Evolutionary conservation across 1,139 yeast species (phyloP).

Genomic region (Saccharomyces hybrid): DNA sequence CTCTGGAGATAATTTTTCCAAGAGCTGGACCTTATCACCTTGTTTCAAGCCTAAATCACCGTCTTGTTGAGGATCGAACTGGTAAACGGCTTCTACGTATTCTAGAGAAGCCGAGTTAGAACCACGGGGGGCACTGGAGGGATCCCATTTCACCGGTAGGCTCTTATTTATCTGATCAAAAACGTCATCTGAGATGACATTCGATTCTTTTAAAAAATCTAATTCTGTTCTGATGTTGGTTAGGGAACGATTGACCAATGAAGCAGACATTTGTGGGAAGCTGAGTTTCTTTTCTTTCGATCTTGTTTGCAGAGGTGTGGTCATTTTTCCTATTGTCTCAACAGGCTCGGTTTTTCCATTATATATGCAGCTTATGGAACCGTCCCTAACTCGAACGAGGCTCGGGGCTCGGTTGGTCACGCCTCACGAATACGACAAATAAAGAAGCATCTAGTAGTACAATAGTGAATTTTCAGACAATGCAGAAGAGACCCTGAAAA

Average conservation of each 20-base stretch:
- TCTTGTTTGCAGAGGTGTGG: not conserved
- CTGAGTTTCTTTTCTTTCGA: not conserved
- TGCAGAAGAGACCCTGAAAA: not conserved
- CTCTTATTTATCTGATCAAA: slow-evolving; percentile 44
- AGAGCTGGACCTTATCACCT: slow-evolving; percentile 63
- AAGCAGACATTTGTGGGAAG: slow-evolving; percentile 36
- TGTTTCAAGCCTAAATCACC: slow-evolving; percentile 59
- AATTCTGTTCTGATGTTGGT: slow-evolving; percentile 65
- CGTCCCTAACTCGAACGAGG: not conserved
- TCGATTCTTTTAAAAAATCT: slow-evolving; percentile 71
- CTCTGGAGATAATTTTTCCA: slow-evolving; percentile 70
- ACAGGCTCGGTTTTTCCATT: not conserved
- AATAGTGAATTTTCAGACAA: not conserved
- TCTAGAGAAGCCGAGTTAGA: slow-evolving; percentile 25
- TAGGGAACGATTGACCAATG: slow-evolving; percentile 69
- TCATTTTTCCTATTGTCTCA: not conserved
- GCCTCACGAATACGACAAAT: not conserved
- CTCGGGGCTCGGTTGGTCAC: not conserved
- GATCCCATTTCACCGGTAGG: slow-evolving; percentile 54
- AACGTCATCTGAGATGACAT: slow-evolving; percentile 57
- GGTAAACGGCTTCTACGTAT: slow-evolving; percentile 61
- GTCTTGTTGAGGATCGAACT: slow-evolving; percentile 57
- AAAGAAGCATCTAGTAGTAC: not conserved
- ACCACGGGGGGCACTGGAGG: slow-evolving; percentile 17
- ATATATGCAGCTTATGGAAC: slow-evolving; percentile 9